Conservation (phyloP, 495 filamentous ascomycete species). For the Barbatosphaeria neglecta region DNA sequence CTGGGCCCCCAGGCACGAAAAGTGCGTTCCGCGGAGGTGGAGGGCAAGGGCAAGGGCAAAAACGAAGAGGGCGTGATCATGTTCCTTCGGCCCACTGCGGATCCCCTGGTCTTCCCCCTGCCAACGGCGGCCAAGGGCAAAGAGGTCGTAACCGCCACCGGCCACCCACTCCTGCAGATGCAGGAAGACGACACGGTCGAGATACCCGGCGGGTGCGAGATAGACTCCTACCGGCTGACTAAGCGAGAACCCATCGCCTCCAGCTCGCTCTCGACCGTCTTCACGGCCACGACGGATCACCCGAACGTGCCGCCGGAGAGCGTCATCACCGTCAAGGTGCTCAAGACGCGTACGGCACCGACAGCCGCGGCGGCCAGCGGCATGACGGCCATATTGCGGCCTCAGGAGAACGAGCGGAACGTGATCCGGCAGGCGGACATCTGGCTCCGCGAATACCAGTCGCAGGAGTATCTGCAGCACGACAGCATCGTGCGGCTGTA, state of each 20-base stretch:
- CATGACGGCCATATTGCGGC: slow-evolving; percentile 15
- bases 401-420: slow-evolving; percentile 26
- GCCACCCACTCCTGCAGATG: slow-evolving; percentile 33
- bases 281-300: slow-evolving; percentile 27
- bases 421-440: slow-evolving; percentile 39
- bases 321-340: slow-evolving; percentile 37
- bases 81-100: slow-evolving; percentile 29
- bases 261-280: slow-evolving; percentile 35
- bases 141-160: slow-evolving; percentile 27
- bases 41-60: slow-evolving; percentile 15
- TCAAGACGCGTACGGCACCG: slow-evolving; percentile 27
- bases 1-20: slow-evolving; percentile 20
- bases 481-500: slow-evolving; percentile 35
- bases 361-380: slow-evolving; percentile 6
- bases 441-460: slow-evolving; percentile 37
- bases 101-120: slow-evolving; percentile 28
- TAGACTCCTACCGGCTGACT: slow-evolving; percentile 32
- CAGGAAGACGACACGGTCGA: slow-evolving; percentile 28
- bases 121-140: slow-evolving; percentile 28
- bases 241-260: slow-evolving; percentile 33
- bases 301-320: slow-evolving; percentile 26
- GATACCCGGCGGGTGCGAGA: slow-evolving; percentile 26
- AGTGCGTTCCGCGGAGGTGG: slow-evolving; percentile 17
- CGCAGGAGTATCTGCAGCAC: slow-evolving; percentile 34
- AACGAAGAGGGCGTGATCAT: slow-evolving; percentile 33